phyloP scores from a whole-genome alignment of 345 rosid species.

The Camelina sativa region DNA sequence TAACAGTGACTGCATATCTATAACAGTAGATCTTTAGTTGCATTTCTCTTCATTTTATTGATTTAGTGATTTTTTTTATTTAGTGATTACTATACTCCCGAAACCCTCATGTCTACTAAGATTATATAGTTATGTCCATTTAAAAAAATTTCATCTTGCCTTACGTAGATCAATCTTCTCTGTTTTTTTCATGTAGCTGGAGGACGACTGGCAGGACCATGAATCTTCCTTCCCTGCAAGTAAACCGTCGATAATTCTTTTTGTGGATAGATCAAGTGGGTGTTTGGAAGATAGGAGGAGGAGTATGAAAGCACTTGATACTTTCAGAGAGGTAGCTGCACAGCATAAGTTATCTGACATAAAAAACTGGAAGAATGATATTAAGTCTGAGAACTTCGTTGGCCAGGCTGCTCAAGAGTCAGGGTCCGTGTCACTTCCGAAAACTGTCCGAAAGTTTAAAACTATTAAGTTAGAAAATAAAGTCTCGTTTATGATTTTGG shows the following conservation, averaged over 20 bases:
- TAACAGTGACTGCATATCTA: not conserved
- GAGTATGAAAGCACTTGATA: slow-evolving; percentile 68
- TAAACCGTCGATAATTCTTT: slow-evolving; percentile 75
- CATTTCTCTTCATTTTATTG: slow-evolving; percentile 7
- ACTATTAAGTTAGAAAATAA: slow-evolving; percentile 59
- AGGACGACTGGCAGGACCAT: slow-evolving; percentile 53
- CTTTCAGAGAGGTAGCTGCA: slow-evolving; percentile 67
- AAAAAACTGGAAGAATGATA: slow-evolving; percentile 40
- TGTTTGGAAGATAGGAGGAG: slow-evolving; percentile 58
- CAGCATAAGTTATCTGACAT: slow-evolving; percentile 47
- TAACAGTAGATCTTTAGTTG: slow-evolving; percentile 20
- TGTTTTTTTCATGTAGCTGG: slow-evolving; percentile 58
- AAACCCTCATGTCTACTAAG: slow-evolving; percentile 14
- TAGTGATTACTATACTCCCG: not conserved
- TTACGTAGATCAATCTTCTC: slow-evolving; percentile 22
- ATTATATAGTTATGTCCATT: slow-evolving; percentile 11
- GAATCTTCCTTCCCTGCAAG: slow-evolving; percentile 64
- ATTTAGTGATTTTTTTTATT: not conserved
- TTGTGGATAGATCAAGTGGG: slow-evolving; percentile 81
- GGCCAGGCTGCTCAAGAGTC: slow-evolving; percentile 46
- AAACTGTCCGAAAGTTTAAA: slow-evolving; percentile 49
- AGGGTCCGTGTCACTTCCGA: slow-evolving; percentile 52
- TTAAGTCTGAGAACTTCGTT: slow-evolving; percentile 46
- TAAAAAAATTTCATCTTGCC: not conserved
- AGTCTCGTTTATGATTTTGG: slow-evolving; percentile 70